Evolutionary conservation across 169 alveolate genomes (phyloP), one percentile per base, ranked within the genome.

Genomic region (Eimeria mitis): DNA sequence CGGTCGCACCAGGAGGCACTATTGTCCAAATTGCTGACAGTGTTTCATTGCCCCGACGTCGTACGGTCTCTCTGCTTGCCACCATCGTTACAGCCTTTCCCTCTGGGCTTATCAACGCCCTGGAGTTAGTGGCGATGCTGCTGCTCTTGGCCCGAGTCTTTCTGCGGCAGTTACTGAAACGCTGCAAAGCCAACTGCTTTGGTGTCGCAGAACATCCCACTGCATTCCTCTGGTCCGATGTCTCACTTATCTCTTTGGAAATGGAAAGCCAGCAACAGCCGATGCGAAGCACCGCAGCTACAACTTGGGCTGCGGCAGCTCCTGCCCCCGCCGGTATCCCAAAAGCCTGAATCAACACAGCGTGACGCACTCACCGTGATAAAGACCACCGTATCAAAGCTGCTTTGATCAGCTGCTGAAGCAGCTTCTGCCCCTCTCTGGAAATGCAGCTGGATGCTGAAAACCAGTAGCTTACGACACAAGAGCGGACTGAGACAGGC

Each of bases 261-360:
- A 83, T 83, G 28, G 76, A 54, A 56, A 83, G 49, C 34, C 75
- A 83, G 90, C 90, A 83, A 56, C 90, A 83, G 73, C 90, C 73
- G 52, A 83, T 83, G 75, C 90, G 90, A 40, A 83, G 47, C 23
- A 83, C 44, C 47, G 90, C 73, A 21, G 75, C 75, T 21, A 59
- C 76, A 16, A 56, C 76, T 76, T 83, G 90, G 40, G 90, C 90
- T 31, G 90, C 90, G 11, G 90, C 71, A 56, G 90, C 90, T 19
- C 90, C 90, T 56, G 90, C 90, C 68, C 76, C 90, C 52, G 90
- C 52, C 42, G 90, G 76, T 83, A 83, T 61, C 47, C 90, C 90
- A 19, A 52, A 34, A 31, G 16, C 90, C 90, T 83, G 90, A 83
- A 83, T 13, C 49, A 54, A 25, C 49, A 52, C 44, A 44, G 16